Base-by-base conservation (phyloP, 2,329 filamentous ascomycete species). In the Exserohilum rostratum region DNA sequence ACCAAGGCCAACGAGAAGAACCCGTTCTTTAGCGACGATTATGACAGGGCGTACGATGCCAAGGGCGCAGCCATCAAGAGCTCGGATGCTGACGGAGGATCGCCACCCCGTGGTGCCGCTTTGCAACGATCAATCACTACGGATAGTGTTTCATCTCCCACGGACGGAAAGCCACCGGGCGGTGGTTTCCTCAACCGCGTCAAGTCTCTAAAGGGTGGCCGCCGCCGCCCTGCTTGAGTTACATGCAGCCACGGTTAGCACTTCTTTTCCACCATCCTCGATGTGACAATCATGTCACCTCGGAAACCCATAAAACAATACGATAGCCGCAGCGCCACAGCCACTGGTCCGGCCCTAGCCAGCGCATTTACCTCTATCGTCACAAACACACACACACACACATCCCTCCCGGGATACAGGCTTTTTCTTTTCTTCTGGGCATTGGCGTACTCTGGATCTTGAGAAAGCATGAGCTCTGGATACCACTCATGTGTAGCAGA, bases 11-110 rank as follows among this genome's bases (percentile, higher is more conserved):
- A 63, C 6, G 79, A 81, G 62, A 79, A 79, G 55, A 96, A 93
- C 72, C 91, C 91, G 0, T 96, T 96, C 79, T 93, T 92, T 73
- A 83, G 86, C 46, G 64, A 68, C 42, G 91, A 97, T 60, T 96
- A 90, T 63, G 85, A 88, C 61, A 79, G 82, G 44, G 85, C 84
- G 11, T 88, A 87, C 67, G 85, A 87, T 45, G 85, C 78, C 70
- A 89, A 89, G 73, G 83, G 84, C 17, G 80, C 82, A 29, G 79
- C 80, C 48, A 85, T 89, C 66, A 80, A 75, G 50, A 77, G 79
- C 56, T 78, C 78, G 18, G 81, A 85, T 25, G 13, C 60, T 9
- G 65, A 65, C 17, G 60, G 52, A 43, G 66, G 53, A 17, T 74
- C 74, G 13, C 69, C 74, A 4, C 58, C 62, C 22, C 57, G 62